Evolutionary conservation across 2,329 filamentous ascomycete genomes (phyloP), one percentile per base, ranked within the genome.

Genomic region (Fusarium haematococcum): DNA sequence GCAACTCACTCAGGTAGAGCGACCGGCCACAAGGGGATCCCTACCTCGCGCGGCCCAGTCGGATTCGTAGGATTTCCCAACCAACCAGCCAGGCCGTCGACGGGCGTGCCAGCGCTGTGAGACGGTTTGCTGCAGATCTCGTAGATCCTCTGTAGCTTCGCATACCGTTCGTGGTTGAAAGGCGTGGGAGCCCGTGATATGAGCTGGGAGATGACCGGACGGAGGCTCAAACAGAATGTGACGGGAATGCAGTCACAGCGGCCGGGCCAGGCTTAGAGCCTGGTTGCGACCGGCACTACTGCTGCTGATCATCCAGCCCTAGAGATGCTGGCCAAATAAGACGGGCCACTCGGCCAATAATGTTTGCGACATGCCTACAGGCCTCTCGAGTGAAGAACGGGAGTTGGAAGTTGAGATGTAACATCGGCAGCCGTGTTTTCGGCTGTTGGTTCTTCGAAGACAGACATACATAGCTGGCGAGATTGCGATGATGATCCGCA

Each of bases 401-500:
- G 50, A 56, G 48, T 43, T 52, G 41, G 6, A 4, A 37, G 54
- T 35, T 45, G 16, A 63, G 58, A 50, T 50, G 45, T 27, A 52
- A 52, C 16, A 20, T 39, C 35, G 35, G 57, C 35, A 54, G 50
- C 50, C 41, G 25, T 62, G 48, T 60, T 41, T 23, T 33, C 20
- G 37, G 57, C 45, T 18, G 43, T 45, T 58, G 35, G 37, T 50
- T 30, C 20, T 37, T 27, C 48, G 13, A 25, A 27, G 56, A 39
- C 18, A 58, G 23, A 35, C 18, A 43, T 43, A n/a, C 18, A 35
- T 43, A n/a, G 27, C 62, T 63, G 48, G 37, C 65, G 57, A 69
- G 48, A 48, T 52, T 56, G 35, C 61, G 25, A 63, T 75, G 41
- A 35, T 57, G 71, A 74, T 72, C 64, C n/a, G n/a, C 71, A 63